These are phyloP conservation scores for Fusarium sp. DNA, from an alignment of 2,329 filamentous ascomycete genomes.

Conservation along the genomic window DNA sequence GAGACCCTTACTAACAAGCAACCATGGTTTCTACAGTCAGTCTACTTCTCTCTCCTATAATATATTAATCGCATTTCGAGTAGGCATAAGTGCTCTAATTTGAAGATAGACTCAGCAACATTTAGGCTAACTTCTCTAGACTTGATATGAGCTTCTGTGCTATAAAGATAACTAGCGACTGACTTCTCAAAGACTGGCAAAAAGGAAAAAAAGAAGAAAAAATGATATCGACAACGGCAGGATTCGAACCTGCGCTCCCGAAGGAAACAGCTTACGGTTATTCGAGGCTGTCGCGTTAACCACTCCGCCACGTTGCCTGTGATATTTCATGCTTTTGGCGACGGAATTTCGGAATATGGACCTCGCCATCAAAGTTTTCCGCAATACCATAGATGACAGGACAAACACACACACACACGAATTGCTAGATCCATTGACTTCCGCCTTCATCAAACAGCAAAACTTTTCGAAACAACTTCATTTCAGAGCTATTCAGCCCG, in stretches of 20 bases:
- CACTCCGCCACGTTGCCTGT: conserved; percentile 6
- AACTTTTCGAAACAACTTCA: neutral
- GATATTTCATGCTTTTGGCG: neutral
- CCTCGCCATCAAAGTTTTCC: fast-evolving
- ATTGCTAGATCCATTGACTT: neutral
- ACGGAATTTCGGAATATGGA: neutral
- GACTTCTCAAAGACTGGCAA: neutral
- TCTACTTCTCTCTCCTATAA: no score
- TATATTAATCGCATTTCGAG: no score
- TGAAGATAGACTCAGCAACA: no score
- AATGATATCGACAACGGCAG: neutral
- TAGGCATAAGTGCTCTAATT: no score
- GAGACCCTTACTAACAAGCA: no score
- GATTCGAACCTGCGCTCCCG: conserved; percentile 15
- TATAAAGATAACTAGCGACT: no score
- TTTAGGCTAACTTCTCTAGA: no score
- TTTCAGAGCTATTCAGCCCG: no score
- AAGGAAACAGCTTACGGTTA: neutral
- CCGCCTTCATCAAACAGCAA: neutral
- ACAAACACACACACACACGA: neutral
- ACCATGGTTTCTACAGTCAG: no score
- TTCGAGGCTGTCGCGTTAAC: conserved; percentile 10
- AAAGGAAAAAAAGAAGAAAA: neutral
- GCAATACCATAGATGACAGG: fast-evolving
- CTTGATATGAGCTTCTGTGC: no score